phyloP scores from a whole-genome alignment of 257 asterid genomes.

The Anisodus tanguticus region DNA sequence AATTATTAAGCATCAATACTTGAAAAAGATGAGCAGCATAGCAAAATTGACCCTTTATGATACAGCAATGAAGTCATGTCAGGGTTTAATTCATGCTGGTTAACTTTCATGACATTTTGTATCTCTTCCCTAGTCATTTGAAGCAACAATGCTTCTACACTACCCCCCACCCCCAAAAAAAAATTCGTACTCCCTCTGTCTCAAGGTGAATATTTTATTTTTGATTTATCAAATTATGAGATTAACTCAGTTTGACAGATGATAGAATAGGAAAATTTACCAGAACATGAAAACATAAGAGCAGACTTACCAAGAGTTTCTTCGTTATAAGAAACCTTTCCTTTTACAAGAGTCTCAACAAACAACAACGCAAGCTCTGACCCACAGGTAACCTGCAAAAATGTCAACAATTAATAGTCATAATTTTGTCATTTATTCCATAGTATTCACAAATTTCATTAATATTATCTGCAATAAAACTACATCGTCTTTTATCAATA shows the following conservation, averaged over 20 bases:
- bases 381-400: slow-evolving; percentile 85
- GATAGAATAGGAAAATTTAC: background rate
- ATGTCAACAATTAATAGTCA: too few relatives aligned
- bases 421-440: too few relatives aligned
- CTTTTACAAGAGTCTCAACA: slow-evolving; percentile 85
- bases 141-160: background rate
- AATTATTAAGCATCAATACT: slow-evolving; percentile 14
- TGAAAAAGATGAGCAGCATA: background rate
- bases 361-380: slow-evolving; percentile 90
- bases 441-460: too few relatives aligned
- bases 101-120: background rate
- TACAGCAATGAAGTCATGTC: background rate
- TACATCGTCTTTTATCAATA: slow-evolving; percentile 13
- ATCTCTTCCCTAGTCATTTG: background rate
- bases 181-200: background rate
- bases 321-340: slow-evolving; percentile 67
- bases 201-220: background rate
- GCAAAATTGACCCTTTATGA: background rate
- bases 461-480: too few relatives aligned
- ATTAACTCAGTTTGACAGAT: background rate
- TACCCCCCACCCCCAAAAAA: background rate
- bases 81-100: background rate
- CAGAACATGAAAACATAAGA: background rate
- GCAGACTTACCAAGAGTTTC: slow-evolving; percentile 73
- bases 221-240: too few relatives aligned